Conservation (phyloP, 495 filamentous ascomycete genomes). For the Recurvomyces mirabilis region DNA sequence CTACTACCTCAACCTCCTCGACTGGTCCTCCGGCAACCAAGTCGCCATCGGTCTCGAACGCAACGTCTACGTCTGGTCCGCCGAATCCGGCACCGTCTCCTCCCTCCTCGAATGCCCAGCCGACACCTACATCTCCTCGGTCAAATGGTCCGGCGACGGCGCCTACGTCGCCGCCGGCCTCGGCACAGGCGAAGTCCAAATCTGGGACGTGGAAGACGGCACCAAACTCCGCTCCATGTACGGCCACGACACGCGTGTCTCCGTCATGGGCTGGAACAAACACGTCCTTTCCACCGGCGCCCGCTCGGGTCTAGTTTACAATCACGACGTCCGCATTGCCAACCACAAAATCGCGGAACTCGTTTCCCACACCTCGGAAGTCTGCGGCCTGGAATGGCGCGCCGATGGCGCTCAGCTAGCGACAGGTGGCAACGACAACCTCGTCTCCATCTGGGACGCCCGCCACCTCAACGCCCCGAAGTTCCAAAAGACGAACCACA, state of each 20-base stretch:
- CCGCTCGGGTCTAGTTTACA: constrained; percentile 90
- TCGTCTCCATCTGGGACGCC: constrained; percentile 98
- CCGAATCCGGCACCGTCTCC: constrained; percentile 77
- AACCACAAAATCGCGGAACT: constrained; percentile 97
- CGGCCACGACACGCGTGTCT: constrained; percentile 90
- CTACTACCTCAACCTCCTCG: constrained; percentile 96
- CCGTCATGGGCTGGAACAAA: constrained; percentile 98
- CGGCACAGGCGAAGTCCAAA: constrained; percentile 91
- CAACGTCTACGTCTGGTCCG: constrained; percentile 98
- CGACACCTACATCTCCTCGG: constrained; percentile 93
- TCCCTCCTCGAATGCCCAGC: constrained; percentile 72
- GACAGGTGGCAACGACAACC: constrained; percentile 95
- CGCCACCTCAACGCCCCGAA: constrained; percentile 85
- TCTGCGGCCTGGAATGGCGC: constrained; percentile 96
- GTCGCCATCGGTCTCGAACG: constrained; percentile 96
- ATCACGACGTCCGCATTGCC: constrained; percentile 96
- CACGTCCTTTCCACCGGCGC: constrained; percentile 92
- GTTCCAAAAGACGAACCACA: constrained; percentile 99
- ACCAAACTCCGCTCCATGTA: constrained; percentile 96
- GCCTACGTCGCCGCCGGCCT: constrained; percentile 94
- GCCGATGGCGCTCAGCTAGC: constrained; percentile 92
- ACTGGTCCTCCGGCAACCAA: constrained; percentile 96
- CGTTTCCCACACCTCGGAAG: constrained; percentile 89
- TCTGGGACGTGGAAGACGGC: constrained; percentile 96
- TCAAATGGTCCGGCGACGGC: constrained; percentile 97